Conservation (phyloP, 169 alveolate genomes). For the Miamiensis avidus region DNA sequence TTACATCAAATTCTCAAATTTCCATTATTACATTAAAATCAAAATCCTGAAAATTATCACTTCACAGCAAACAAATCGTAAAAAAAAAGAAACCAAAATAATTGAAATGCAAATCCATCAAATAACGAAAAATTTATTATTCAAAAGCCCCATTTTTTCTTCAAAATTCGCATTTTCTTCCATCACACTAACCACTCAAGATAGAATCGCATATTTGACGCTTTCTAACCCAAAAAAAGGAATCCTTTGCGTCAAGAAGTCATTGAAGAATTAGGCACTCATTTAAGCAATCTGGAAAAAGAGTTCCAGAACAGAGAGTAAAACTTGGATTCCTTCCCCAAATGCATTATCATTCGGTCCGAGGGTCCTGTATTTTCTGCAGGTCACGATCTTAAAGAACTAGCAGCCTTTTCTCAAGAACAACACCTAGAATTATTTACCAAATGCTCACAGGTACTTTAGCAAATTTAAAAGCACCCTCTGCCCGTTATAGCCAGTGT, state of each 20-base stretch:
- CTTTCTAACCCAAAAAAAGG: constrained; percentile 20
- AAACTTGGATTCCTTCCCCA: not conserved
- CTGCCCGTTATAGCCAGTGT: constrained; percentile 8
- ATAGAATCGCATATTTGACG: constrained; percentile 15
- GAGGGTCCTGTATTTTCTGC: constrained; percentile 25
- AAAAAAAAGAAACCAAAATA: no score
- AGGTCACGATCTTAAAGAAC: constrained; percentile 26
- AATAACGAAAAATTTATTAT: no score
- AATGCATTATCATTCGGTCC: constrained; percentile 3
- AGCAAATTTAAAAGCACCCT: not conserved
- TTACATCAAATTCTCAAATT: no score
- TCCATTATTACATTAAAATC: no score
- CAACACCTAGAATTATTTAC: not conserved
- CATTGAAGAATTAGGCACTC: not conserved
- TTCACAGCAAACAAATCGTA: no score
- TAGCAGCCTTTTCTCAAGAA: not conserved
- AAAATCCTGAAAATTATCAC: no score
- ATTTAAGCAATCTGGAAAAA: not conserved
- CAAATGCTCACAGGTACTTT: not conserved
- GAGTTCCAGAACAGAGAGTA: not conserved
- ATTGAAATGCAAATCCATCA: no score
- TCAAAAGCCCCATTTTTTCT: no score
- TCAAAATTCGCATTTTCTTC: not conserved
- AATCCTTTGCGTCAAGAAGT: not conserved
- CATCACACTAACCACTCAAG: not conserved